A percentile compares a stretch with the other conserved stretches of the same genome.
Conservation (phyloP, 1,284 basidiomycete species). For the Microstroma glucosiphilum region DNA sequence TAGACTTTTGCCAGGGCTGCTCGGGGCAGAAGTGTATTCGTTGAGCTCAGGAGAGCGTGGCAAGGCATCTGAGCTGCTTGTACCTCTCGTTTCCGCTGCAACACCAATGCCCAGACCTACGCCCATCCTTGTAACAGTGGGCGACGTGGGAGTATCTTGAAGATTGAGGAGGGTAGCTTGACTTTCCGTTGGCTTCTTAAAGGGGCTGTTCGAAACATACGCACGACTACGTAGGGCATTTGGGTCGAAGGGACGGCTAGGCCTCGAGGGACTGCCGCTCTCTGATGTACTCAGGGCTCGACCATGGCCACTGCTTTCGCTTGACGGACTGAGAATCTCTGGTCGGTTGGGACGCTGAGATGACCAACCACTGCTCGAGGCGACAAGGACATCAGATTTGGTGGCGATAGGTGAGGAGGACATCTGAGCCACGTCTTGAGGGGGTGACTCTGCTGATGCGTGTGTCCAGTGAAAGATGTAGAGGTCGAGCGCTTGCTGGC, state of each 20-base stretch:
- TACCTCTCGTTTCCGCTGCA: slow-evolving; percentile 5
- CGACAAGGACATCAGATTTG: too few species aligned
- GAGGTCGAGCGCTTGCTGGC: too few species aligned
- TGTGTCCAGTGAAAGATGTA: too few species aligned
- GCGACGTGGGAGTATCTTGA: background rate
- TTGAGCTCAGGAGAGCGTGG: background rate
- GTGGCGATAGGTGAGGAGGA: too few species aligned
- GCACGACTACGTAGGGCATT: slow-evolving; percentile 32
- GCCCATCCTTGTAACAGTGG: background rate
- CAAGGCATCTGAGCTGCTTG: background rate
- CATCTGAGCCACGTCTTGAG: too few species aligned
- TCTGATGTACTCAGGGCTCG: background rate
- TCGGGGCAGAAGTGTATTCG: background rate
- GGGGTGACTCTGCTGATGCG: too few species aligned
- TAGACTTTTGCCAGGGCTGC: background rate
- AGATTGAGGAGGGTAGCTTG: background rate
- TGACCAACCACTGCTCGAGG: too few species aligned
- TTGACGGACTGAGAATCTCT: background rate
- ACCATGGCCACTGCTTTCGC: background rate
- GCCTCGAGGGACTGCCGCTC: slow-evolving; percentile 23
- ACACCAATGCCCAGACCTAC: slow-evolving; percentile 39
- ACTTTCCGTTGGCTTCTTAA: slow-evolving; percentile 16
- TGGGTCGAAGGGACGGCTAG: slow-evolving; percentile 25
- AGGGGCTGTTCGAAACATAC: slow-evolving; percentile 43
- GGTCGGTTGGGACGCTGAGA: too few species aligned